Percentiles rank a stretch among this genome's conserved stretches.
Evolutionary conservation across 2,329 filamentous ascomycete genomes (phyloP).

Genomic region (Hyphodiscus sp.): DNA sequence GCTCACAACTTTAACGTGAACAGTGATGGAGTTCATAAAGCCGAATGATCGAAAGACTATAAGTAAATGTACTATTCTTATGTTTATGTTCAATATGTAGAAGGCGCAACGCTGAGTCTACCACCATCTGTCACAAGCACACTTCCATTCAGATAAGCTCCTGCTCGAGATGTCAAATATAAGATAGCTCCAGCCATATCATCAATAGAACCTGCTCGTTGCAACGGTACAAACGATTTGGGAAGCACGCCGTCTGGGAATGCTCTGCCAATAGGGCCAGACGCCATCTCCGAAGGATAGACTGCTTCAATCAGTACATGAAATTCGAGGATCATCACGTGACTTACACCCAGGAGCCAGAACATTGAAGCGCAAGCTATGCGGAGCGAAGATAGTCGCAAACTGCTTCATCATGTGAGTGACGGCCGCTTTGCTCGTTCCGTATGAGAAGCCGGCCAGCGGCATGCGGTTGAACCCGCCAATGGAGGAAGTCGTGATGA

Average conservation of each 20-base stretch:
- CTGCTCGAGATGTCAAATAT: conserved; percentile 29
- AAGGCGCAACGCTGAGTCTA: conserved; percentile 6
- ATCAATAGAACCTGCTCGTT: conserved; percentile 46
- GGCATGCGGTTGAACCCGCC: conserved; percentile 64
- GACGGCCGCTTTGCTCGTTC: conserved; percentile 67
- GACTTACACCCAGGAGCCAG: conserved; percentile 9
- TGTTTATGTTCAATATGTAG: conserved; percentile 1
- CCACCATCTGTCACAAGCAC: conserved; percentile 22
- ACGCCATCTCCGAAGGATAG: conserved; percentile 8
- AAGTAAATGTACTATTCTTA: not conserved
- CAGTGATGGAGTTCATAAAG: not conserved
- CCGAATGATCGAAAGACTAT: not conserved
- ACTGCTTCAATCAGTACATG: conserved; percentile 1
- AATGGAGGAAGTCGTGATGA: conserved; percentile 68
- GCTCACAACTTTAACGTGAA: not conserved
- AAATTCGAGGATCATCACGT: not conserved
- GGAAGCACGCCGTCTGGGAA: not conserved
- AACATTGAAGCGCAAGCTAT: conserved; percentile 44
- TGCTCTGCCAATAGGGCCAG: not conserved
- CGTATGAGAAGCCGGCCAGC: conserved; percentile 65
- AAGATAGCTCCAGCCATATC: conserved; percentile 55
- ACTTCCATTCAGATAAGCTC: conserved; percentile 20
- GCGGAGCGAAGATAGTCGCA: conserved; percentile 54
- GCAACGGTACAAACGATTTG: conserved; percentile 1
- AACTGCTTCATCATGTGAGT: conserved; percentile 66